Conservation (phyloP, 2,329 filamentous ascomycete species). For the Penicillium occitanis region DNA sequence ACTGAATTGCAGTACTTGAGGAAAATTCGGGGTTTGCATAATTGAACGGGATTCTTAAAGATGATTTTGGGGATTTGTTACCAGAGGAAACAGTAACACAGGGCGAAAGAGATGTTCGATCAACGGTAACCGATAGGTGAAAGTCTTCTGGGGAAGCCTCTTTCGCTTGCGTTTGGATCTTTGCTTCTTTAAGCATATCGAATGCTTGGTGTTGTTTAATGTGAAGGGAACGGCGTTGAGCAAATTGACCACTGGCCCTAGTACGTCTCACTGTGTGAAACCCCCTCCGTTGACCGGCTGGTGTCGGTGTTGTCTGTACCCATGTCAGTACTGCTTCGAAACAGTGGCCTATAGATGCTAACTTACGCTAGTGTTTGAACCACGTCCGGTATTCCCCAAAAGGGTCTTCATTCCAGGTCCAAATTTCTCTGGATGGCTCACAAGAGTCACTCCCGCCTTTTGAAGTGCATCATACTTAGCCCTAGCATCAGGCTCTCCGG, state of each 20-base stretch:
- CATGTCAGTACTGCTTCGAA: constrained; percentile 17
- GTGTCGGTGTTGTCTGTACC: constrained; percentile 27
- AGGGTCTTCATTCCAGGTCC: constrained; percentile 66
- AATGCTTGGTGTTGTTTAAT: constrained; percentile 56
- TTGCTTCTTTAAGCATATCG: constrained; percentile 55
- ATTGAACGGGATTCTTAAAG: constrained; percentile 61
- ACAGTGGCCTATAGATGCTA: constrained; percentile 11
- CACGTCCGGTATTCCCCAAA: constrained; percentile 46
- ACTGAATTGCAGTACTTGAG: constrained; percentile 40
- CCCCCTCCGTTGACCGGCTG: constrained; percentile 47
- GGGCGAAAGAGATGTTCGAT: constrained; percentile 62
- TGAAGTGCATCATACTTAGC: constrained; percentile 68
- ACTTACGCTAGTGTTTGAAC: constrained; percentile 26
- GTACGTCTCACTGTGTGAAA: constrained; percentile 50
- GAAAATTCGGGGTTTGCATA: constrained; percentile 53
- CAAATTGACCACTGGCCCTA: constrained; percentile 6
- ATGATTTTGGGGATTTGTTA: constrained; percentile 44
- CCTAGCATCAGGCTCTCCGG: constrained; percentile 63
- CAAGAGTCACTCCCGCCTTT: constrained; percentile 65
- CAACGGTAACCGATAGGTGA: constrained; percentile 64
- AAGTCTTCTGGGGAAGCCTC: constrained; percentile 42
- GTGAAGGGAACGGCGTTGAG: constrained; percentile 55
- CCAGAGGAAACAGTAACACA: constrained; percentile 63
- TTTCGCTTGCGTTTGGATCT: constrained; percentile 46
- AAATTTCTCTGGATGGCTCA: constrained; percentile 74